A percentile compares a stretch with the other conserved stretches of the same genome.
These are phyloP conservation scores for Linnemannia hyalina DNA, from an alignment of 192 early-diverging fungal species.

Conservation along the genomic window DNA sequence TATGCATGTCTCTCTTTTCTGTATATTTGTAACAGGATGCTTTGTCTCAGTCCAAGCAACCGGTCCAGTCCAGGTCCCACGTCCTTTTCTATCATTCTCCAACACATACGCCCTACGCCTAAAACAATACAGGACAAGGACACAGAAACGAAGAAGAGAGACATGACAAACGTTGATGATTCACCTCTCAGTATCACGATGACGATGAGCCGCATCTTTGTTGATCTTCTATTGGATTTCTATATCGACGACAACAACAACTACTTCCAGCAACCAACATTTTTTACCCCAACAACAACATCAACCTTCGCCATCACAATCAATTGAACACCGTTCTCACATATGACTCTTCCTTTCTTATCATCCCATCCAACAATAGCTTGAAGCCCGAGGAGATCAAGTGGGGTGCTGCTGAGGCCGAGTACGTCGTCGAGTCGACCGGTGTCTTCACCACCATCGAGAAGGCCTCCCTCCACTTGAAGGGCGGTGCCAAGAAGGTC, in stretches of 20 bases:
- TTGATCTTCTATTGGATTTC: not conserved
- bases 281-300: not conserved
- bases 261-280: not conserved
- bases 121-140: not conserved
- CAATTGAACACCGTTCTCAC: not conserved
- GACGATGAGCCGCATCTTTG: not conserved
- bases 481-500: conserved; percentile 97
- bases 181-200: not conserved
- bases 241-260: not conserved
- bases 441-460: conserved; percentile 98
- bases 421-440: conserved; percentile 99
- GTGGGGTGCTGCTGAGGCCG: conserved; percentile 88
- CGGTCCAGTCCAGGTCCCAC: not conserved
- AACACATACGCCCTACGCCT: not conserved
- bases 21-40: not conserved
- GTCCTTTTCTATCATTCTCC: not conserved
- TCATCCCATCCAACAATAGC: conserved; percentile 18
- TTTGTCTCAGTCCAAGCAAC: conserved; percentile 3
- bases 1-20: conserved; percentile 1
- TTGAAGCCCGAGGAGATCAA: conserved; percentile 88
- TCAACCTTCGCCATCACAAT: not conserved
- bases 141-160: not conserved
- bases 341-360: not conserved
- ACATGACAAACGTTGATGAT: conserved; percentile 16
- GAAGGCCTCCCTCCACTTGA: conserved; percentile 87